phyloP scores from a whole-genome alignment of 73 alveolate species.

The Blepharisma stoltei region DNA sequence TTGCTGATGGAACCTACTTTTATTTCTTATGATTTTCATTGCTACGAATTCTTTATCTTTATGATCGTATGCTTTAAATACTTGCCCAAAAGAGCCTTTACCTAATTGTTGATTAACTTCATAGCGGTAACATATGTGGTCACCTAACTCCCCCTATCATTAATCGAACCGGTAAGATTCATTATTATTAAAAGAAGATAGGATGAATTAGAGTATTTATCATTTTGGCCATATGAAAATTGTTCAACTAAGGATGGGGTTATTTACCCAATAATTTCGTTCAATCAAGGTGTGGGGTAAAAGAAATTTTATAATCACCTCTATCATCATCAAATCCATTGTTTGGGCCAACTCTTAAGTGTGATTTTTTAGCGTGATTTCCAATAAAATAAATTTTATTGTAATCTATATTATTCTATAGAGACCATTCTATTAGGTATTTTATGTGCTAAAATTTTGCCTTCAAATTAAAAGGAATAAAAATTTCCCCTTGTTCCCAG shows the following conservation, averaged over 20 bases:
- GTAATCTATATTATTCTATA: no score
- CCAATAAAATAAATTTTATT: neutral
- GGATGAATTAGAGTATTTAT: no score
- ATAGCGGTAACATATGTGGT: slow-evolving; percentile 19
- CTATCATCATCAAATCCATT: slow-evolving; percentile 13
- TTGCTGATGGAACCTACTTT: slow-evolving; percentile 2
- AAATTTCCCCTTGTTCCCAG: slow-evolving; percentile 5
- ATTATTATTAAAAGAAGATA: no score
- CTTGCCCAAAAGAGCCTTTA: slow-evolving; percentile 29
- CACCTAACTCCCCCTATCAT: no score
- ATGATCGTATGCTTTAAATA: slow-evolving; percentile 25
- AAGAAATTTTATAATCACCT: neutral
- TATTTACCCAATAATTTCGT: no score
- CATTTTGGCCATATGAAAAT: no score
- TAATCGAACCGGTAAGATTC: no score
- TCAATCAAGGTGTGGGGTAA: no score
- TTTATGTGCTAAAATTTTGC: no score
- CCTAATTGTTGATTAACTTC: slow-evolving; percentile 13
- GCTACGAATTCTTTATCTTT: slow-evolving; percentile 5
- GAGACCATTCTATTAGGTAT: no score
- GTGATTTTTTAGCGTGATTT: neutral
- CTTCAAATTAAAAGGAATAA: no score
- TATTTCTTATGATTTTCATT: slow-evolving; percentile 8
- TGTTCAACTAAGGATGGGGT: no score
- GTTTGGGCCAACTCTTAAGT: neutral